Percentiles rank a stretch among this genome's conserved stretches.
Conservation (phyloP, 495 filamentous ascomycete genomes). For the Podospora anserina region DNA sequence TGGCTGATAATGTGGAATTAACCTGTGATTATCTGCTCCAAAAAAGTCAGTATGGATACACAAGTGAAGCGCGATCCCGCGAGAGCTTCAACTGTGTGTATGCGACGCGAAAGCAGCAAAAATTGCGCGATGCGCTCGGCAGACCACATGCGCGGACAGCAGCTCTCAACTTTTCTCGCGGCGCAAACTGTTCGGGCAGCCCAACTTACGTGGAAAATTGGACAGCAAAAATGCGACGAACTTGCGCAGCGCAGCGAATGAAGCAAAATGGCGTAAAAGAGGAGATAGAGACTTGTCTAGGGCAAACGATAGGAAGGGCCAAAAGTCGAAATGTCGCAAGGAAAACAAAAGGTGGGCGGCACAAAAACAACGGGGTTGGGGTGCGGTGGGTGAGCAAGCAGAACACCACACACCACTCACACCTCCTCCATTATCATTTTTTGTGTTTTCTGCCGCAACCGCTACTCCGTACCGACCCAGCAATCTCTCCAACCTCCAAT, state of each 20-base stretch:
- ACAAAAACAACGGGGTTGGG: conserved; percentile 24
- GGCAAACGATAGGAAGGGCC: not conserved
- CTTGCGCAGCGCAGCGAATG: conserved; percentile 1
- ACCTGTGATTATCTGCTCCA: conserved; percentile 5
- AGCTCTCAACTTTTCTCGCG: not conserved
- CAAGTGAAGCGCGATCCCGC: not conserved
- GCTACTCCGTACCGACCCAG: not conserved
- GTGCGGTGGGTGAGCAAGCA: conserved; percentile 1
- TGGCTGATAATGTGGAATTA: conserved; percentile 28
- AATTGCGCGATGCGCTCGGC: conserved; percentile 3
- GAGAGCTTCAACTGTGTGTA: not conserved
- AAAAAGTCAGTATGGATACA: not conserved
- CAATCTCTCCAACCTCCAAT: not conserved
- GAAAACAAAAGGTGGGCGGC: conserved; percentile 23
- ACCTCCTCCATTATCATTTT: not conserved
- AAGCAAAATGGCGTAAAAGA: not conserved
- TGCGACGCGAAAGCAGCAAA: not conserved
- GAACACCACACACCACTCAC: not conserved
- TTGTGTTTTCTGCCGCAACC: conserved; percentile 1
- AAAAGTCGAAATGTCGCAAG: conserved; percentile 15
- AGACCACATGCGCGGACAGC: not conserved
- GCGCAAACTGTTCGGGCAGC: not conserved
- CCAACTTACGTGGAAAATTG: not conserved
- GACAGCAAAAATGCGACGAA: not conserved
- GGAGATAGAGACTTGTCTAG: not conserved